A percentile compares a stretch with the other conserved stretches of the same genome.
Conservation (phyloP, 1,284 basidiomycete genomes). For the Pseudozyma sp. region DNA sequence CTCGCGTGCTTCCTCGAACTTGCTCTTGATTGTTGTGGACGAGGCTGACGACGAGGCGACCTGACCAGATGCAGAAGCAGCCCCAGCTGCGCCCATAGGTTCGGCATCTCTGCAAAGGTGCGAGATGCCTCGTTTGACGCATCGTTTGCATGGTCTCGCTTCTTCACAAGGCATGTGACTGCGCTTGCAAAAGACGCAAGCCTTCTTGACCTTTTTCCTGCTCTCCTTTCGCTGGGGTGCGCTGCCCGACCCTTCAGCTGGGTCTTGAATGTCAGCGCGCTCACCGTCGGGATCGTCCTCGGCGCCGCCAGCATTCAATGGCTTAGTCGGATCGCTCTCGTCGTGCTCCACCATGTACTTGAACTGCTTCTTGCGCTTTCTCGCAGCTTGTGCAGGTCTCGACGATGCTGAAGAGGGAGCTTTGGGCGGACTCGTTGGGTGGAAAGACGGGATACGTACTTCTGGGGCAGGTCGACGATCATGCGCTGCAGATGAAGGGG, state of each 20-base stretch:
- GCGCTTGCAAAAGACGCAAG: slow-evolving; percentile 54
- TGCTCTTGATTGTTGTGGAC: slow-evolving; percentile 5
- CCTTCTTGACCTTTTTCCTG: slow-evolving; percentile 54
- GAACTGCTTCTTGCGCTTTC: slow-evolving; percentile 54
- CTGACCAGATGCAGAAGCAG: slow-evolving; percentile 8
- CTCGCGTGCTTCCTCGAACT: slow-evolving; percentile 15
- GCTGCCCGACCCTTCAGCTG: not conserved
- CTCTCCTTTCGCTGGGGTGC: slow-evolving; percentile 27
- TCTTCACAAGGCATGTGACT: slow-evolving; percentile 54
- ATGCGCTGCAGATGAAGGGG: not conserved
- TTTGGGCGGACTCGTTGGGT: not conserved
- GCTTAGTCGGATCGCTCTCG: slow-evolving; percentile 8
- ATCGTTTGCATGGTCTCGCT: slow-evolving; percentile 39
- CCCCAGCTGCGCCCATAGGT: slow-evolving; percentile 18
- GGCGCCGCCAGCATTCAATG: not conserved
- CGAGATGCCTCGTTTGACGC: slow-evolving; percentile 51
- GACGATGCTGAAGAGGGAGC: slow-evolving; percentile 5
- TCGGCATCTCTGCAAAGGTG: slow-evolving; percentile 50
- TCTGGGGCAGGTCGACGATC: slow-evolving; percentile 1
- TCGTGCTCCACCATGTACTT: slow-evolving; percentile 49
- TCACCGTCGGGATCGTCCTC: slow-evolving; percentile 20
- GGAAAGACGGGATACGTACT: not conserved
- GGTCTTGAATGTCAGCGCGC: slow-evolving; percentile 6
- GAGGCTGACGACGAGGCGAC: slow-evolving; percentile 4
- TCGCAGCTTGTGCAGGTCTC: not conserved